Evolutionary conservation across 2,329 filamentous ascomycete species (phyloP), one percentile per base, ranked within the genome.

Genomic region (Trichoderma hamatum): DNA sequence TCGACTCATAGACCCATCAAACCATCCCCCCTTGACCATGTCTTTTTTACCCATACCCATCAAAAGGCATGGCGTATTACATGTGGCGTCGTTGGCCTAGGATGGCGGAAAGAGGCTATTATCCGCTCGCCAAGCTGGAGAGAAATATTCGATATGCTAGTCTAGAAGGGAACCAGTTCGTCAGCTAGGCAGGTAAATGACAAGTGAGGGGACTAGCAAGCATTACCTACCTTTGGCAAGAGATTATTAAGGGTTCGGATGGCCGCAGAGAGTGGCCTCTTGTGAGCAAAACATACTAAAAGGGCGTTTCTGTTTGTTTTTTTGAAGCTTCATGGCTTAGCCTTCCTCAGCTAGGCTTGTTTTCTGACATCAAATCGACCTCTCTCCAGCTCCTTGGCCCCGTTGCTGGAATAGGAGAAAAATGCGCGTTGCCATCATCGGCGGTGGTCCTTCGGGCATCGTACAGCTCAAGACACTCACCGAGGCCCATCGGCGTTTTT

Each of bases 341-440:
- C 26, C 6, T 62, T 52, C 24, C 21, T 13, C 9, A 49, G 10
- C 24, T 39, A 62, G 28, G 7, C 11, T 26, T 51, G 19, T 16
- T 3, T 54, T 34, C n/a, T 13, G 16, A 2, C 19, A n/a, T 30
- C 16, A 28, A 28, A n/a, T 39, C n/a, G 1, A 6, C 13, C 19
- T 9, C 46, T 26, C 34, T 39, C 14, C 19, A 49, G 13, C 13
- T 28, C 34, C 4, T 26, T 34, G n/a, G 6, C 30, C 43, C 16
- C 21, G 39, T 43, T 2, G 21, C 51, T 28, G 16, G 5, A n/a
- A 43, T n/a, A 28, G 9, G 49, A 28, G 49, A n/a, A 32, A 26
- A 26, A 75, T 76, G 75, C 76, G 76, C 58, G 79, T 82, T 60
- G 80, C 80, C 46, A 75, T 82, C 72, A 80, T 82, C 72, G 80